phyloP scores from a whole-genome alignment of 768 basidiomycete species.

The Agrocybe pediades region DNA sequence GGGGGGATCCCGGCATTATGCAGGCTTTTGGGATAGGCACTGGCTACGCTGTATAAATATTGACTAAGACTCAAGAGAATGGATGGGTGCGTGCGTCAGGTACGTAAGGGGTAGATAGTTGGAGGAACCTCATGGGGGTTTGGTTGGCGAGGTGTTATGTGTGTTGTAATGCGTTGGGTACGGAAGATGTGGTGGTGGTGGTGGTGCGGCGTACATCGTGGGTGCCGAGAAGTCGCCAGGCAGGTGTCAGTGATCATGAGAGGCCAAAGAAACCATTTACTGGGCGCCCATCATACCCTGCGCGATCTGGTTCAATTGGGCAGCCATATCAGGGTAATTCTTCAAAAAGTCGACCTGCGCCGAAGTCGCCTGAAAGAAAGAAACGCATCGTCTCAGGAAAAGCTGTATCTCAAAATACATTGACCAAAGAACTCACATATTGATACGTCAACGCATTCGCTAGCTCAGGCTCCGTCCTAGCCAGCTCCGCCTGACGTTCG shows the following conservation, averaged over 20 bases:
- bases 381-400: neutral
- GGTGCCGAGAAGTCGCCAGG: neutral
- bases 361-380: conserved; percentile 62
- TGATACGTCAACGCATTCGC: conserved; percentile 75
- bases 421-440: conserved; percentile 53
- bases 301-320: conserved; percentile 53
- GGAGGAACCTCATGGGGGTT: neutral
- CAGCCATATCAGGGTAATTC: conserved; percentile 84
- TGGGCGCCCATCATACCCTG: conserved; percentile 26
- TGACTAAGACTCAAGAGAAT: neutral
- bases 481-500: conserved; percentile 78
- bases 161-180: neutral
- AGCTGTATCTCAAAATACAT: neutral
- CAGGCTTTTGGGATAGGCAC: neutral
- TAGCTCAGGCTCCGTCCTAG: conserved; percentile 90
- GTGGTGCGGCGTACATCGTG: no score
- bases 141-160: neutral
- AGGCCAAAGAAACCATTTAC: neutral
- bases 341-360: conserved; percentile 83
- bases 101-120: neutral
- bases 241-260: neutral
- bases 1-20: no score
- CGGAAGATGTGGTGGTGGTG: no score
- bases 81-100: neutral
- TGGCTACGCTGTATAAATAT: neutral